These are phyloP conservation scores for Gossypium schwendimanii DNA, from an alignment of 441 rosid species.

Conservation along the genomic window DNA sequence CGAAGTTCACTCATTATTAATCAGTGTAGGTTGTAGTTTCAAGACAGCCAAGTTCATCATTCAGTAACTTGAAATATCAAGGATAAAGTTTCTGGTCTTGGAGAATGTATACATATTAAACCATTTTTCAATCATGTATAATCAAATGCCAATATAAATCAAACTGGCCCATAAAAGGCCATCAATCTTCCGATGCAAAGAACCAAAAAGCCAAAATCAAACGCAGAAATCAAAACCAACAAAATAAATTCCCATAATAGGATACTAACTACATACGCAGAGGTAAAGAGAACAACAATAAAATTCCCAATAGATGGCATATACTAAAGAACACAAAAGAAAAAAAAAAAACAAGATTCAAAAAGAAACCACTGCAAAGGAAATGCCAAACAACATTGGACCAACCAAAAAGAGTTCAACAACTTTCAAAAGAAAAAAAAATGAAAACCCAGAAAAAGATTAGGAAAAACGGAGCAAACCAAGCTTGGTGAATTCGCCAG, in stretches of 20 bases:
- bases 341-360: neutral
- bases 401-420: neutral
- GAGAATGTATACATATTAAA: neutral
- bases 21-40: neutral
- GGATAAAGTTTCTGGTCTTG: neutral
- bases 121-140: neutral
- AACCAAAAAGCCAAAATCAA: neutral
- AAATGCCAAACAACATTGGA: neutral
- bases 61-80: neutral
- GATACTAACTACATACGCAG: neutral
- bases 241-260: neutral
- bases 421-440: neutral
- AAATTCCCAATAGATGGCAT: neutral
- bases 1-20: neutral
- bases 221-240: neutral
- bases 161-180: neutral
- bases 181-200: neutral
- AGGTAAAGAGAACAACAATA: too few relatives aligned
- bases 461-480: conserved; percentile 31
- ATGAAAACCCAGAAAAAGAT: neutral
- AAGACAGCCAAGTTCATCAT: neutral
- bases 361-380: neutral
- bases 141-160: neutral
- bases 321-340: neutral
- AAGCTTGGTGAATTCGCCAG: conserved; percentile 85